Percentiles rank a stretch among this genome's conserved stretches.
These are phyloP conservation scores for Ophiorrhiza pumila DNA, from an alignment of 257 asterid species.

Conservation along the genomic window DNA sequence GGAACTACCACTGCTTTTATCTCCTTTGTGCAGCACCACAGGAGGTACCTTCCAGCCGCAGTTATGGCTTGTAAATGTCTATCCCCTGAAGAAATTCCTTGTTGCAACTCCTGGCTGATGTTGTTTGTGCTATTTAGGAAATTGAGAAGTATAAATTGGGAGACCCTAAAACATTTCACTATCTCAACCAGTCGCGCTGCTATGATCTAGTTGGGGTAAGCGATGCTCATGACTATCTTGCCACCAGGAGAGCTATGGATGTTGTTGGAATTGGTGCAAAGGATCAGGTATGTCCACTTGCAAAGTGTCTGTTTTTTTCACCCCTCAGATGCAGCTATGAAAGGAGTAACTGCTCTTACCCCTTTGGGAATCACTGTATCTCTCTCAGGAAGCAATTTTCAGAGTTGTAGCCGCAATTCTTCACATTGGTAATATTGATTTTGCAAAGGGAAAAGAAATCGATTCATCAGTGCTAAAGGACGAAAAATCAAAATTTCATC, in stretches of 20 bases:
- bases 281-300: conserved; percentile 64
- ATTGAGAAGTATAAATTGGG: conserved; percentile 77
- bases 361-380: conserved; percentile 20
- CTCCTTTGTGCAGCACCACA: conserved; percentile 97
- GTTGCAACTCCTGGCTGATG: conserved; percentile 19
- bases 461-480: conserved; percentile 89
- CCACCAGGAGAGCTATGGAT: conserved; percentile 96
- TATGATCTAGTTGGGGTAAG: conserved; percentile 72
- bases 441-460: conserved; percentile 79
- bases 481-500: conserved; percentile 80
- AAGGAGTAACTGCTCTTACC: background rate
- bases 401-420: conserved; percentile 95
- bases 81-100: background rate
- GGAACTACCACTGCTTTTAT: conserved; percentile 97
- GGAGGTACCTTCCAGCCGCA: conserved; percentile 50
- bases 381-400: conserved; percentile 87
- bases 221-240: conserved; percentile 89
- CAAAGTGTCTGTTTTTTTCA: background rate
- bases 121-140: conserved; percentile 55
- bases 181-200: conserved; percentile 95
- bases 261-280: conserved; percentile 82
- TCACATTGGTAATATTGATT: conserved; percentile 89
- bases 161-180: conserved; percentile 79
- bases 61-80: conserved; percentile 17
- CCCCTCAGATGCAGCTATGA: background rate